Base-by-base conservation (phyloP, 257 asterid genomes). In the Salvia rosmarinus region DNA sequence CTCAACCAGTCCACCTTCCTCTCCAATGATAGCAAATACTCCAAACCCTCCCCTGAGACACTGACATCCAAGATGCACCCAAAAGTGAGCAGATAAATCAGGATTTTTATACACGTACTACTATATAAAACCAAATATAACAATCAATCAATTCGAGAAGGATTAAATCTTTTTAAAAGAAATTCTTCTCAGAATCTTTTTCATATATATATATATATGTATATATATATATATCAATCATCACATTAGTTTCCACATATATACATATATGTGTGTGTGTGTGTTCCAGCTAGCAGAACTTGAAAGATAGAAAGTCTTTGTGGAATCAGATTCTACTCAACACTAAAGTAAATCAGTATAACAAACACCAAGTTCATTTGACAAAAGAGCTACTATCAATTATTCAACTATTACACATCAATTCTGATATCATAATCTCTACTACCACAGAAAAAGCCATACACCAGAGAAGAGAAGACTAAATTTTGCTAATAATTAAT, bases 21-120 rank as follows among this genome's bases (percentile, higher is more conserved):
- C 96, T 66, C 90, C 96, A 59, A 83, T 73, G 47, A 91, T 82
- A 54, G 99, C 95, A 75, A 89, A 81, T 21, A 93, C 97, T 66
- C 87, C 65, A 74, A 90, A 86, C 12, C 90, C 85, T 73, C 94
- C 95, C 71, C 76, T 80, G 54, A 82, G 83, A 56, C 79, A 85
- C 98, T 90, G 87, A 56, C 25, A 75, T 49, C 72, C 68, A 17
- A 57, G 39, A 44, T 59, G 40, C 44, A 58, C 32, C 34, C 9
- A 62, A 35, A 19, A 46, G 3, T 61, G 30, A 67, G 34, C n/a
- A n/a, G n/a, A n/a, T n/a, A n/a, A n/a, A n/a, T n/a, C n/a, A 40
- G 9, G 9, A 68, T 30, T 59, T 10, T 37, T 23, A 21, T 52
- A 74, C 19, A 37, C 49, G 28, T 21, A 34, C 56, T 11, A n/a